Base-by-base conservation (phyloP, 192 early-diverging fungal genomes). In the Coemansia javaensis region DNA sequence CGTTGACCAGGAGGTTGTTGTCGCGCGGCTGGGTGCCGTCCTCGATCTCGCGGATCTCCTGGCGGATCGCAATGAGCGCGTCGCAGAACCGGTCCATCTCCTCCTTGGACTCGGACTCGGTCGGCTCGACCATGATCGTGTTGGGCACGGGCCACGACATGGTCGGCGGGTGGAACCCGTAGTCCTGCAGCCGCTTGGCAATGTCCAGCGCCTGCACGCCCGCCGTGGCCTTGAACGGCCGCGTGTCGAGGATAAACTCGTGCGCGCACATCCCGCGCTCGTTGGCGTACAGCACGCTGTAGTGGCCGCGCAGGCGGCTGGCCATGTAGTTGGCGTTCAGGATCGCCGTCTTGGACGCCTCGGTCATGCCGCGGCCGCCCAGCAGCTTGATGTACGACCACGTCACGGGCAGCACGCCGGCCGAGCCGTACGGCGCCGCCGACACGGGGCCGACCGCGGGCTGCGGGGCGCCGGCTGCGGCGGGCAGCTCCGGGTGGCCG, bases 111-210 rank as follows among this genome's bases (percentile, higher is more conserved):
- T 99, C 97, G 47, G 91, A 94, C 66, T 99, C 97, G 39, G 97
- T 99, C 14, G 97, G 97, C 79, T 99, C 97, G 56, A 99, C 86
- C 97, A 99, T 99, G 38, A 99, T 84, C 11, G 97, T 99, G 82
- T 97, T 95, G 51, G 90, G 78, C 18, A 97, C 94, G 17, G 97
- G 97, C 87, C 93, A 99, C 15, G 93, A 96, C 97, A 99, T 99
- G 63, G 97, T 99, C 27, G 97, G 97, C 27, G 82, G 85, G 77
- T 99, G 97, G 82, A 99, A 99, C 17, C 94, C 91, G 63, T 97
- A 99, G 75, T 99, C 97, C 75, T 94, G 88, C 40, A 99, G 82
- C 32, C 97, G 89, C 83, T 99, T 99, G 70, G 97, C 97, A 68
- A 99, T 84, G 63, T 99, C 97, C 45, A 99, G 90, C 9, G 88